These are phyloP conservation scores for Globisporangium barbulae DNA, from an alignment of 352 stramenopile genomes.

Conservation along the genomic window DNA sequence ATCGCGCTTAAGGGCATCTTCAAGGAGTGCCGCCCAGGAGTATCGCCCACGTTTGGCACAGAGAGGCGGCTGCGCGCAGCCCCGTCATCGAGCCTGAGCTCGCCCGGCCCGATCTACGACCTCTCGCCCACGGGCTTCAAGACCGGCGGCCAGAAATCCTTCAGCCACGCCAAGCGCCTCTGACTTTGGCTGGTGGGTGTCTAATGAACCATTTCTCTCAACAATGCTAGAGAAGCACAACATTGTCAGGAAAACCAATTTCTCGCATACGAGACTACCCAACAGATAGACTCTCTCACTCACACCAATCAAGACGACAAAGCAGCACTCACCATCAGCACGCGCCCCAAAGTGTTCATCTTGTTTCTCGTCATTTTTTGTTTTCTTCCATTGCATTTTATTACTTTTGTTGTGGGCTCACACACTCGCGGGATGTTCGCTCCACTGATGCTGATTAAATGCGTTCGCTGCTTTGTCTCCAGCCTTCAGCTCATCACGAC, in stretches of 20 bases:
- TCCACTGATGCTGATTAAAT: not conserved
- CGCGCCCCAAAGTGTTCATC: not conserved
- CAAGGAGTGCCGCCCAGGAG: conserved; percentile 33
- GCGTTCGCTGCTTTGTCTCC: not conserved
- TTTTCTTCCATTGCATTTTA: conserved; percentile 16
- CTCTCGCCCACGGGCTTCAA: conserved; percentile 56
- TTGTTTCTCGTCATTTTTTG: not conserved
- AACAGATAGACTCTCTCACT: not conserved
- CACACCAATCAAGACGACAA: not conserved
- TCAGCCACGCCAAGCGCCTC: conserved; percentile 73
- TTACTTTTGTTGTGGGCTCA: conserved; percentile 15
- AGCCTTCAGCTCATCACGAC: not conserved
- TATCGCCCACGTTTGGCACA: conserved; percentile 72
- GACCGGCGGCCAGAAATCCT: conserved; percentile 48
- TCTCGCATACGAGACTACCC: not conserved
- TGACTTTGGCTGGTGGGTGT: not conserved
- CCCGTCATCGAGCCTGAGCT: conserved; percentile 20
- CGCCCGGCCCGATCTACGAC: conserved; percentile 72
- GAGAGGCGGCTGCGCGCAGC: conserved; percentile 43
- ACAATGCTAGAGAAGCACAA: not conserved
- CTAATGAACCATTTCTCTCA: not conserved
- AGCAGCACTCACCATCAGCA: not conserved
- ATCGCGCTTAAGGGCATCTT: conserved; percentile 57
- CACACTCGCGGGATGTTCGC: not conserved
- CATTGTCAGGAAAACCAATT: not conserved